Evolutionary conservation across 257 asterid species (phyloP), one percentile per base, ranked within the genome.

Genomic region (Capsicum rhomboideum): DNA sequence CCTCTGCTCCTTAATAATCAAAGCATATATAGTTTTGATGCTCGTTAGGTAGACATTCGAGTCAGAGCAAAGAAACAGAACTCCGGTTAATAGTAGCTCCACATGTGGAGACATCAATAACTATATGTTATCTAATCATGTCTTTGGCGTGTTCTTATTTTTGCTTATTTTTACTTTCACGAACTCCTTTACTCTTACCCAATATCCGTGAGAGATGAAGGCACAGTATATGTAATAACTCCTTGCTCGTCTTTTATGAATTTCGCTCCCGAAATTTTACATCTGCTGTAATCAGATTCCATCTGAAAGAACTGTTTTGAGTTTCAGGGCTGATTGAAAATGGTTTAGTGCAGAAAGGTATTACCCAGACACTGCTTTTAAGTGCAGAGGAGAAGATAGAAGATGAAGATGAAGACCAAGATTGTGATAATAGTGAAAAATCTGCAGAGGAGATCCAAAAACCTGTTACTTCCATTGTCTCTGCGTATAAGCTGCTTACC

Each of bases 401-500:
- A 87, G 92, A 91, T 67, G 94, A 87, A 63, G 98, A 94, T 56
- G 92, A 68, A 31, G 96, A 94, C 75, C 89, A 92, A 86, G 97
- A 92, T 83, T 89, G 85, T 78, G 98, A 93, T 78, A 92, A 13
- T 56, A 97, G 98, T 87, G 99, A 95, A 89, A 95, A 95, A 89
- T 92, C 97, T 86, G 37, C 86, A 14, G 96, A 95, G 87, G 97
- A 97, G 59, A 89, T 95, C 90, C 97, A 90, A 59, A 80, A 34
- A 84, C 91, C 99, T 52, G 99, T 95, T 84, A 95, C 90, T 89
- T 94, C 98, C 10, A 90, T 95, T 4, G 91, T 83, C 86, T 87
- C 94, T 21, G 98, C 99, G 4, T 94, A 95, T 85, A 91, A 94
- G 87, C 85, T 97, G 84, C 97, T 95, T 66, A 97, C 98, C 14